Base-by-base conservation (phyloP, 2,329 filamentous ascomycete species). In the Penicillium psychrosexuale region DNA sequence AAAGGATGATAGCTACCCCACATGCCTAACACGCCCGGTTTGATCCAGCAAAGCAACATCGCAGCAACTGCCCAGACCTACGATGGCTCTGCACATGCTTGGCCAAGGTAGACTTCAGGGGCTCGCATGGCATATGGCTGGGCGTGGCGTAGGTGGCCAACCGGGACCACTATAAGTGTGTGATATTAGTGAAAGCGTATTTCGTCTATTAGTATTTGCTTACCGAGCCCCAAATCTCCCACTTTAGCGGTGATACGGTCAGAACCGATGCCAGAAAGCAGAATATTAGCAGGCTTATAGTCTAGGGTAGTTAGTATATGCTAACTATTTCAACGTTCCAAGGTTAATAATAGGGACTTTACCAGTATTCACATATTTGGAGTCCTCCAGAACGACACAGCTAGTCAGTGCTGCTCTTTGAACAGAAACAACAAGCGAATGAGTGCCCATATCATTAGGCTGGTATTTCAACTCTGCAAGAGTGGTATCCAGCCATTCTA, bases 51-150 rank as follows among this genome's bases (percentile, higher is more conserved):
- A 38, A 47, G 46, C 19, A 47, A 8, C 46, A 47, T 47, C 12
- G 34, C 34, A 15, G n/a, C 46, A 47, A 47, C 24, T 12, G 46
- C 34, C 34, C 46, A 31, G 34, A 48, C 34, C 27, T 48, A 24
- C 27, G 46, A 39, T 31, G 17, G 24, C 34, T n/a, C 46, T n/a
- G 34, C 19, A 2, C 46, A 48, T 3, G 24, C 2, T 38, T 48
- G 1, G 12, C 46, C 46, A n/a, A 48, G 34, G 12, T 38, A 39
- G 17, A 30, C 46, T 30, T 48, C 34, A n/a, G 24, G 34, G 2
- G 46, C 46, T 8, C 46, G 46, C 27, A 48, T 48, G 11, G 46
- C 46, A 39, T 39, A 48, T 48, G 34, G 46, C 12, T 48, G 46
- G 27, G 46, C 46, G 24, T 38, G 8, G 22, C 22, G 2, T 13